Evolutionary conservation across 2,329 filamentous ascomycete genomes (phyloP).

Genomic region (Penicillium decumbens): DNA sequence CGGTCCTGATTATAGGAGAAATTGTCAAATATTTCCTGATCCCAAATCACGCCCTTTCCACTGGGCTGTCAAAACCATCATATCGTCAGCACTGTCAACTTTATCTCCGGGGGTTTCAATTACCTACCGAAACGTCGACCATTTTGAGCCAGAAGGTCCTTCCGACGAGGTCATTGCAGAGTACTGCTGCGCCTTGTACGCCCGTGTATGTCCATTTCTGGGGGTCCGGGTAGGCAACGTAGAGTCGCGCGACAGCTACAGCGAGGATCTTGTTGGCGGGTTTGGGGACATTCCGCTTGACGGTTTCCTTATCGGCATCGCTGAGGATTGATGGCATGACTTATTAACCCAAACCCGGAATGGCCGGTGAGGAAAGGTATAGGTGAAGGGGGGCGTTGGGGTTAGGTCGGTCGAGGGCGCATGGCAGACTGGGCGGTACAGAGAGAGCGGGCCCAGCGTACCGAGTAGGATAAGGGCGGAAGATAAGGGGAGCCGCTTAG

Average conservation of each 20-base stretch:
- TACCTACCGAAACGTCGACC: slow-evolving; percentile 85
- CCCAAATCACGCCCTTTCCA: slow-evolving; percentile 84
- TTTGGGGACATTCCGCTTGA: slow-evolving; percentile 91
- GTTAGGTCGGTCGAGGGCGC: slow-evolving; percentile 16
- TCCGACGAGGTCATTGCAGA: slow-evolving; percentile 90
- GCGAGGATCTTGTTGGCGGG: slow-evolving; percentile 95
- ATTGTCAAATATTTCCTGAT: slow-evolving; percentile 94
- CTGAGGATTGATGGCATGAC: slow-evolving; percentile 64
- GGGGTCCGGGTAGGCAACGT: slow-evolving; percentile 82
- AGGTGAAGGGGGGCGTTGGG: slow-evolving; percentile 1
- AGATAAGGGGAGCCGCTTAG: not conserved
- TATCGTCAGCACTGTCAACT: slow-evolving; percentile 7
- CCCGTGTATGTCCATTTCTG: slow-evolving; percentile 91
- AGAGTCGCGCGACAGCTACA: slow-evolving; percentile 81
- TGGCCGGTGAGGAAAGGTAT: slow-evolving; percentile 4
- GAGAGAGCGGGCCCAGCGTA: slow-evolving; percentile 14
- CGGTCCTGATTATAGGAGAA: slow-evolving; percentile 96
- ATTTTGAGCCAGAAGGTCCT: slow-evolving; percentile 97
- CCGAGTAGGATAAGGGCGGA: slow-evolving; percentile 3
- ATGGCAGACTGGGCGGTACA: slow-evolving; percentile 16
- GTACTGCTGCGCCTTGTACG: slow-evolving; percentile 81
- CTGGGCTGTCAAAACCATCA: slow-evolving; percentile 52
- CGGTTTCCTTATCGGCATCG: slow-evolving; percentile 92
- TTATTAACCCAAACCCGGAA: slow-evolving; percentile 14
- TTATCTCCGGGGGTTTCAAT: not conserved